Evolutionary conservation across 768 basidiomycete genomes (phyloP).

Genomic region (Trametes villosa): DNA sequence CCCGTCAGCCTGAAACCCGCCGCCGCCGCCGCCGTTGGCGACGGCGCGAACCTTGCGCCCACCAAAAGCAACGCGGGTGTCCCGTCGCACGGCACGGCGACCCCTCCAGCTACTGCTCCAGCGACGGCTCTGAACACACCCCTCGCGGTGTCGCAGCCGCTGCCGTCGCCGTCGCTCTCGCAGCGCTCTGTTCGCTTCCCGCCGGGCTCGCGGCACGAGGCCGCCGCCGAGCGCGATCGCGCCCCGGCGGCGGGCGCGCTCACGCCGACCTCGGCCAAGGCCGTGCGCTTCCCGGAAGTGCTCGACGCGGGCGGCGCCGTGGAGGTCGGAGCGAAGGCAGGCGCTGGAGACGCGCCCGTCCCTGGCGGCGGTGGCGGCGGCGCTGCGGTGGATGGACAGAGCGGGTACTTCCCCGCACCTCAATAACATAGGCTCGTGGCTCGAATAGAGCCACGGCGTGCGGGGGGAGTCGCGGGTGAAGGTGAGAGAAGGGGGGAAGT

Average conservation of each 20-base stretch:
- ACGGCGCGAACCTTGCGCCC: no score
- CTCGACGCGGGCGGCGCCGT: background rate
- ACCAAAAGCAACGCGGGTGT: no score
- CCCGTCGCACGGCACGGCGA: no score
- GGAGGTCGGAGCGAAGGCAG: background rate
- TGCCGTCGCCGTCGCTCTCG: background rate
- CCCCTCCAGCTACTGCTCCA: no score
- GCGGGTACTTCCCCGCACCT: constrained; percentile 39
- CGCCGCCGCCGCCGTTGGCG: no score
- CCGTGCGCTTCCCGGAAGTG: constrained; percentile 9
- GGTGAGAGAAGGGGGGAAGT: background rate
- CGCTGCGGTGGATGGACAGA: constrained; percentile 21
- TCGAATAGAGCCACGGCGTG: constrained; percentile 16
- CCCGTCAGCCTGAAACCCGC: background rate
- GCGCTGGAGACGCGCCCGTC: background rate
- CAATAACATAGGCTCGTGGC: constrained; percentile 41
- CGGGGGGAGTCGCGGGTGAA: background rate
- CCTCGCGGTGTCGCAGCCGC: no score
- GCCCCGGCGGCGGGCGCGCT: background rate
- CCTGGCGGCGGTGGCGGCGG: background rate
- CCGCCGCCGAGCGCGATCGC: background rate
- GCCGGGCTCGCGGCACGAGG: background rate
- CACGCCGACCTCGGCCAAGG: constrained; percentile 9
- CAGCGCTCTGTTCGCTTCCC: constrained; percentile 4
- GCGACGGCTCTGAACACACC: no score